Base-by-base conservation (phyloP, 2,329 filamentous ascomycete species). In the Lasiodiplodia sp. region DNA sequence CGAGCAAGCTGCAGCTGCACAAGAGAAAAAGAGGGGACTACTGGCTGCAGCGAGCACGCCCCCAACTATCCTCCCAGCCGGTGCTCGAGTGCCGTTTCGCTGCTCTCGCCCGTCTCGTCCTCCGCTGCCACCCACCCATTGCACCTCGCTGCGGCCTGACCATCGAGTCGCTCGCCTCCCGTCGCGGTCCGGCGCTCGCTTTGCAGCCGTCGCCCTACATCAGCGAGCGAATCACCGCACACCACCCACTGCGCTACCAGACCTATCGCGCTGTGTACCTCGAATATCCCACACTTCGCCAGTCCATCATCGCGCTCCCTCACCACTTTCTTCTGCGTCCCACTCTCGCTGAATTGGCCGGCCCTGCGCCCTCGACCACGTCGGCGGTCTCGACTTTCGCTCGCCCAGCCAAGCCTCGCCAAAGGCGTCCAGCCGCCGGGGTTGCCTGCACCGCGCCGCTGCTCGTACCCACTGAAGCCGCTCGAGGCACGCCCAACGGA, bases 41-140 rank as follows among this genome's bases (percentile, higher is more conserved):
- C 44, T 47, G 44, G 47, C 60, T 38, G 56, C 55, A 38, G 55
- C 18, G 18, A 3, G 34, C 55, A n/a, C 55, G 28, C 55, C 55
- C 56, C 40, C 58, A 44, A 28, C 58, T 18, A 44, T 31, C 57
- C 58, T 63, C 58, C 44, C 40, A 11, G 23, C 58, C 58, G 57
- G 57, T 51, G 58, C 58, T 40, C 31, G 47, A 31, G 49, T 47
- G 40, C 47, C 62, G 38, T 37, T n/a, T 65, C 49, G 62, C 51
- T 55, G 63, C 63, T 34, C 63, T 55, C 63, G 21, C 49, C 47
- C 64, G 64, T 38, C 64, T 56, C 60, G 44, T 49, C 60, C 25
- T 16, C 44, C 31, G n/a, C 44, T 49, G 34, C 44, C 60, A 23
- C 25, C 55, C 34, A 23, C 37, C 53, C 53, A 40, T 38, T 64